phyloP scores from a whole-genome alignment of 225 moss, liverwort and hornwort species.

The Ulota crispa region DNA sequence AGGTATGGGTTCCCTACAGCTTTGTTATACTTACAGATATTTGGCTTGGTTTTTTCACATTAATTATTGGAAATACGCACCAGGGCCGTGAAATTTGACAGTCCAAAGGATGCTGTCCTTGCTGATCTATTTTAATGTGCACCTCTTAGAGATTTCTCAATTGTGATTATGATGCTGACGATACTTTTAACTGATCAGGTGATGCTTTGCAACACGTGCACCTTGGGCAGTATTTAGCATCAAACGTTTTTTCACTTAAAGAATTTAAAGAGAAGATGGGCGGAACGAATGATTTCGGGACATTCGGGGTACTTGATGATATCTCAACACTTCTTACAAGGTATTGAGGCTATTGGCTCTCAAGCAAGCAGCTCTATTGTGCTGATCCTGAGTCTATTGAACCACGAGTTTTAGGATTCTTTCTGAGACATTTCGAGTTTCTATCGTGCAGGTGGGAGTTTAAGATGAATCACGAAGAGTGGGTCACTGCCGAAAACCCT shows the following conservation, averaged over 20 bases:
- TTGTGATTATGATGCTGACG: constrained; percentile 9
- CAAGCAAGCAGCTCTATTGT: background rate
- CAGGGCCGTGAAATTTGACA: background rate
- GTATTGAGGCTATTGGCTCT: constrained; percentile 31
- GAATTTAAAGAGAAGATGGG: constrained; percentile 41
- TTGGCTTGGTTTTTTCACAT: background rate
- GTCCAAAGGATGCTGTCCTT: background rate
- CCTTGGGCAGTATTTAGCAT: constrained; percentile 68
- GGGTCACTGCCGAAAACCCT: constrained; percentile 63
- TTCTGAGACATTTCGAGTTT: background rate
- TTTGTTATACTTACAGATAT: constrained; percentile 3
- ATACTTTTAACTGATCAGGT: constrained; percentile 39
- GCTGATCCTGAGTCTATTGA: background rate
- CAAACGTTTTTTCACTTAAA: constrained; percentile 56
- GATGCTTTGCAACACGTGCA: constrained; percentile 59
- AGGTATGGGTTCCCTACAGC: constrained; percentile 37
- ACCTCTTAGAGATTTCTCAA: background rate
- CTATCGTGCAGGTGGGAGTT: constrained; percentile 73
- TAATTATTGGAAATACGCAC: background rate
- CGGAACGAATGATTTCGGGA: constrained; percentile 43
- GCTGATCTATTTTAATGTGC: background rate
- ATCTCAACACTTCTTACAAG: constrained; percentile 50
- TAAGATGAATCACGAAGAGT: constrained; percentile 79
- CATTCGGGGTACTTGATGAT: constrained; percentile 45
- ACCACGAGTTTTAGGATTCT: background rate